Base-by-base conservation (phyloP, 495 filamentous ascomycete genomes). In the Xylaria telfairii region DNA sequence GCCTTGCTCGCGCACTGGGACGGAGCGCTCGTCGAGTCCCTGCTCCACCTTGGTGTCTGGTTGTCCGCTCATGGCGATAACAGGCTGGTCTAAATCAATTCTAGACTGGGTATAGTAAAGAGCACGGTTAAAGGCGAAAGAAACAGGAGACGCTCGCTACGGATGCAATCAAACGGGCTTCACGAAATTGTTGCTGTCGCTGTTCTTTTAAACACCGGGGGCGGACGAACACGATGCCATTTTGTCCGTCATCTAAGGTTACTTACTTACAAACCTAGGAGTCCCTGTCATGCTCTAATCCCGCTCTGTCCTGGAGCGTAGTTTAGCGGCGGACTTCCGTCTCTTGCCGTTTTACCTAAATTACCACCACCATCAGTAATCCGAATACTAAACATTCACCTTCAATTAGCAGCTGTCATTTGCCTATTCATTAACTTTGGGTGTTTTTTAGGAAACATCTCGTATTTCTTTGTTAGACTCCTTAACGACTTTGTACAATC, bases 31-130 rank as follows among this genome's bases (percentile, higher is more conserved):
- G 44, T 26, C 37, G 6, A 32, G 68, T 34, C 56, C 76, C 28
- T 73, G 41, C 63, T 75, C 73, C n/a, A 68, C 54, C 28, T 73
- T 61, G 21, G 28, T 64, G 24, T 51, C n/a, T 7, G 12, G 47
- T n/a, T 69, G 68, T 49, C 15, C 37, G 41, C 34, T 51, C 75
- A 76, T 76, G 53, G 60, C 64, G 46, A 42, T 10, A 13, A 65
- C 39, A 10, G 24, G 46, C 37, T 37, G 34, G 47, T 68, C 60
- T 30, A n/a, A 37, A 65, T 8, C 28, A 5, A 37, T 13, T n/a
- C 15, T n/a, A n/a, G 28, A 42, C 1, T 15, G n/a, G n/a, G n/a
- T n/a, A 47, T 21, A 64, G 37, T 32, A 37, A 59, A 37, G 54
- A 37, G 24, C 17, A 17, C 2, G 26, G 62, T 65, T 6, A 4